Percentiles rank a stretch among this genome's conserved stretches.
Evolutionary conservation across 1,139 yeast species (phyloP).

Genomic region (Kodamaea fungicola): DNA sequence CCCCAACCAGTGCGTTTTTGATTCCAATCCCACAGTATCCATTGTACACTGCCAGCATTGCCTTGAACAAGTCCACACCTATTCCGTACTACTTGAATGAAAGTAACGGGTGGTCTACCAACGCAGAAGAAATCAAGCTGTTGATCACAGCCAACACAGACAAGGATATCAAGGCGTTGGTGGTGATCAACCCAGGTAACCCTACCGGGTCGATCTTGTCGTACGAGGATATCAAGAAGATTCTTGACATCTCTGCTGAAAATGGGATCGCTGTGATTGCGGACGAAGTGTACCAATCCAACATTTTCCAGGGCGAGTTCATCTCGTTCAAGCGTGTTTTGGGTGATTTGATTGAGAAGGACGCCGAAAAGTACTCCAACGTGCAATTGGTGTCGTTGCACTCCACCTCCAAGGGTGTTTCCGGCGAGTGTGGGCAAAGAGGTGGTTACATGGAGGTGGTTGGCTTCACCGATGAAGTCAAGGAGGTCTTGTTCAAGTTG

Average conservation of each 20-base stretch:
- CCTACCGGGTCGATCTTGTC: slow-evolving; percentile 89
- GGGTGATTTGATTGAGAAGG: slow-evolving; percentile 52
- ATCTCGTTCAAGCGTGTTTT: slow-evolving; percentile 68
- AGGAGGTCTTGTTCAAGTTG: slow-evolving; percentile 70
- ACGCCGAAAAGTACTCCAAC: slow-evolving; percentile 54
- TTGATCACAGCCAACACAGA: slow-evolving; percentile 50
- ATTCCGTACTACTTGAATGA: slow-evolving; percentile 89
- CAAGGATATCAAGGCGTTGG: slow-evolving; percentile 72
- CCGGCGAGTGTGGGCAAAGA: slow-evolving; percentile 98
- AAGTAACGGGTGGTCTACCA: slow-evolving; percentile 76
- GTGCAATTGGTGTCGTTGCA: slow-evolving; percentile 92
- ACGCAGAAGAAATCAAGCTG: slow-evolving; percentile 60
- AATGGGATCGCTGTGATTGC: slow-evolving; percentile 85
- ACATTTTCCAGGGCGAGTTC: slow-evolving; percentile 67
- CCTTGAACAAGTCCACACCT: slow-evolving; percentile 76
- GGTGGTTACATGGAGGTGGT: slow-evolving; percentile 97
- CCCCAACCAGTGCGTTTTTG: slow-evolving; percentile 71
- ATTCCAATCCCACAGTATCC: slow-evolving; percentile 99
- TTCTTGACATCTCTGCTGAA: slow-evolving; percentile 77
- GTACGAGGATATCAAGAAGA: slow-evolving; percentile 61
- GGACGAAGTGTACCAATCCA: slow-evolving; percentile 98
- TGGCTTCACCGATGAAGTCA: slow-evolving; percentile 71
- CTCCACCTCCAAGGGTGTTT: slow-evolving; percentile 93
- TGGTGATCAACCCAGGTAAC: slow-evolving; percentile 95
- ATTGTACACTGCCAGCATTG: slow-evolving; percentile 86